A percentile compares a stretch with the other conserved stretches of the same genome.
phyloP scores from a whole-genome alignment of 257 asterid genomes.

The Phtheirospermum japonicum region DNA sequence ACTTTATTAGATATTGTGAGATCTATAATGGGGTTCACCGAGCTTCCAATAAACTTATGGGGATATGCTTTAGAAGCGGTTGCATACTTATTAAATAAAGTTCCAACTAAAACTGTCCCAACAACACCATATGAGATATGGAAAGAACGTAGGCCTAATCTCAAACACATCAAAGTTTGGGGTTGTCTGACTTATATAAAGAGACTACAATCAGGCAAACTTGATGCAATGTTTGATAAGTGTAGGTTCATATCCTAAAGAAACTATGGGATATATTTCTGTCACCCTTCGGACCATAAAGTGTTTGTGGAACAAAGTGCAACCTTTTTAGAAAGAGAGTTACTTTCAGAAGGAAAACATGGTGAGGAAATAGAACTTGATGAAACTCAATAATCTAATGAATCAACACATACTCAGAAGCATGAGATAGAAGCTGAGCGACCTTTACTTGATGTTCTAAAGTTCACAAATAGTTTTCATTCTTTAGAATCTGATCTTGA shows the following conservation, averaged over 20 bases:
- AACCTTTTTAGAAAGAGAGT: no score
- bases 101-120: background rate
- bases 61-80: background rate
- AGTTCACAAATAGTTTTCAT: background rate
- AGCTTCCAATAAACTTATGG: constrained; percentile 1
- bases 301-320: background rate
- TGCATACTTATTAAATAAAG: background rate
- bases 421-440: background rate
- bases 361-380: no score
- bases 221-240: background rate
- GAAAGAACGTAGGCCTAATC: background rate
- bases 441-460: background rate
- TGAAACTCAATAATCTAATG: no score
- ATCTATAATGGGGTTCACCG: background rate
- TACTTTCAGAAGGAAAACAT: no score
- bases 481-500: background rate
- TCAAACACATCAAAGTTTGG: constrained; percentile 4
- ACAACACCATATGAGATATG: constrained; percentile 7
- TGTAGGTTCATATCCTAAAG: constrained; percentile 2
- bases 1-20: no score
- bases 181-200: background rate
- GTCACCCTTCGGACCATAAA: constrained; percentile 3
- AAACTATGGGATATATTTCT: no score
- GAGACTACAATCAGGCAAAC: constrained; percentile 1
- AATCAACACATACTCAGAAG: background rate